Conservation (phyloP, 1,284 basidiomycete species). For the Porodaedalea pini region DNA sequence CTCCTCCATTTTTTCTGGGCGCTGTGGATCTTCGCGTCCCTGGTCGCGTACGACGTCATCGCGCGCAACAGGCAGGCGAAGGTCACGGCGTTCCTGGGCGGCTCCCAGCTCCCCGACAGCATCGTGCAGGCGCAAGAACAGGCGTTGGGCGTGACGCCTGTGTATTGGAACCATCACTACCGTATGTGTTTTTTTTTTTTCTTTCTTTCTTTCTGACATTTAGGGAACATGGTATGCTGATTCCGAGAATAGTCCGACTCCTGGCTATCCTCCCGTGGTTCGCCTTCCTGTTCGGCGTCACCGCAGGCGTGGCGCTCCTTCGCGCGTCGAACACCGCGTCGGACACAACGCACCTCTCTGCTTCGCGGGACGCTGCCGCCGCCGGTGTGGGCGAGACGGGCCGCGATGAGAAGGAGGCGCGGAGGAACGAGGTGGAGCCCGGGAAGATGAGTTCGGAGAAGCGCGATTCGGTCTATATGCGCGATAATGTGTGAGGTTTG, state of each 20-base stretch:
- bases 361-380: too few species aligned
- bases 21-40: slow-evolving; percentile 49
- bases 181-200: slow-evolving; percentile 30
- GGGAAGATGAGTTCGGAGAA: background rate
- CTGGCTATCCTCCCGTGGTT: slow-evolving; percentile 50
- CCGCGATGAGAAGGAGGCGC: background rate
- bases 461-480: background rate
- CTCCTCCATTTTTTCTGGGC: slow-evolving; percentile 42
- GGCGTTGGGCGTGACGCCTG: slow-evolving; percentile 39
- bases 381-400: background rate
- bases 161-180: slow-evolving; percentile 47
- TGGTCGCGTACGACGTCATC: slow-evolving; percentile 51
- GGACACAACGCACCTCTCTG: background rate
- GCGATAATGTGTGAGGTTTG: too few species aligned
- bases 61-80: slow-evolving; percentile 46
- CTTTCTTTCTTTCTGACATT: background rate
- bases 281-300: slow-evolving; percentile 39
- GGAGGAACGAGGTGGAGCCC: background rate
- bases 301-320: slow-evolving; percentile 35
- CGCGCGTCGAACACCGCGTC: slow-evolving; percentile 2
- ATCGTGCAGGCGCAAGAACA: slow-evolving; percentile 39
- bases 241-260: slow-evolving; percentile 36
- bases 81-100: slow-evolving; percentile 42
- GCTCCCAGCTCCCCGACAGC: slow-evolving; percentile 35
- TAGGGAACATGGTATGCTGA: background rate